Conservation (phyloP, 1,284 basidiomycete species). For the Marasmius oreades region DNA sequence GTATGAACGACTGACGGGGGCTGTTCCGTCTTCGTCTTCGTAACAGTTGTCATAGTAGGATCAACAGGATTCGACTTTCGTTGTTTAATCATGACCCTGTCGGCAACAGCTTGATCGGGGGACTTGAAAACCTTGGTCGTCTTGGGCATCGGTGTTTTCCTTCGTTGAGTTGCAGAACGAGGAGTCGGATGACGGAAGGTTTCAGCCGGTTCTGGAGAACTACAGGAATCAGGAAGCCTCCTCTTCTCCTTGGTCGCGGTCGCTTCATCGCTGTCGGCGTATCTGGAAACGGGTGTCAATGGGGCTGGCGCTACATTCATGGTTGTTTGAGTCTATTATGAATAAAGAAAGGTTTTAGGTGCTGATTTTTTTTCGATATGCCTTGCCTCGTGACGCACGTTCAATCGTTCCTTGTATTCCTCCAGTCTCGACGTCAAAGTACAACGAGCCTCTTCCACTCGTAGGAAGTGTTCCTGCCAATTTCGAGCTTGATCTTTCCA, state of each 20-base stretch:
- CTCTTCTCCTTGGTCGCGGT: background rate
- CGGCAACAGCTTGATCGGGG: background rate
- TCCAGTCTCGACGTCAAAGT: conserved; percentile 51
- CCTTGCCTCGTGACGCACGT: conserved; percentile 32
- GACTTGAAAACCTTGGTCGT: conserved; percentile 1
- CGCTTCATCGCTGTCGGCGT: conserved; percentile 17
- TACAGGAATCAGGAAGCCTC: background rate
- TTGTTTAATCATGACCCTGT: background rate
- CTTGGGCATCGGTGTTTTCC: conserved; percentile 8
- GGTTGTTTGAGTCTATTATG: background rate
- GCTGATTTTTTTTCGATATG: conserved; percentile 31
- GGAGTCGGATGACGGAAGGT: conserved; percentile 2
- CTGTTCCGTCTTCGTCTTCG: conserved; percentile 8
- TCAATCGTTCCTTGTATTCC: conserved; percentile 33
- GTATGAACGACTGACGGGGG: conserved; percentile 4
- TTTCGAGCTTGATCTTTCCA: conserved; percentile 71
- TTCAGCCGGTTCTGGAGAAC: conserved; percentile 2
- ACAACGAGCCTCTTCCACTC: conserved; percentile 61
- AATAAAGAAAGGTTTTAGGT: background rate
- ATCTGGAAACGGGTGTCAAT: conserved; percentile 25
- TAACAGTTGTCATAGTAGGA: background rate
- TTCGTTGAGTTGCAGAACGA: background rate
- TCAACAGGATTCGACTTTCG: background rate
- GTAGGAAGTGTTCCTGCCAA: conserved; percentile 71
- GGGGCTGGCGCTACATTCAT: conserved; percentile 17